Percentiles rank a stretch among this genome's conserved stretches.
phyloP scores from a whole-genome alignment of 2,329 filamentous ascomycete genomes.

The Ophiostoma quercus region DNA sequence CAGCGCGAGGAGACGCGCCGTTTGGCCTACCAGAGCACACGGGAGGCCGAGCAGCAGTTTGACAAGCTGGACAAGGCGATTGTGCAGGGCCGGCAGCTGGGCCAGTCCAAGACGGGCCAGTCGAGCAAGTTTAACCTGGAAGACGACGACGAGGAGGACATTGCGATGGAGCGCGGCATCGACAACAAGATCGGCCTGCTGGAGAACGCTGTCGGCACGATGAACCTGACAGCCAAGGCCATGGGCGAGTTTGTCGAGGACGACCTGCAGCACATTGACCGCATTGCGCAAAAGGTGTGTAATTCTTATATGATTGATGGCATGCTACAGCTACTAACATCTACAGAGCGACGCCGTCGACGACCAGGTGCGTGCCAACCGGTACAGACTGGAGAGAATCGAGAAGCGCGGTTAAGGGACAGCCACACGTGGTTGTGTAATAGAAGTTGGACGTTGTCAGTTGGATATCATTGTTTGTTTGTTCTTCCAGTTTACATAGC shows the following conservation, averaged over 20 bases:
- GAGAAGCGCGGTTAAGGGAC: conserved; percentile 22
- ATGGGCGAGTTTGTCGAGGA: conserved; percentile 52
- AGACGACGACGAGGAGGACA: conserved; percentile 29
- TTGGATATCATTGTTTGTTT: not conserved
- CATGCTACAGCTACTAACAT: not conserved
- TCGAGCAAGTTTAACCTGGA: conserved; percentile 28
- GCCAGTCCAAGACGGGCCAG: conserved; percentile 34
- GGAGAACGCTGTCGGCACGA: conserved; percentile 60
- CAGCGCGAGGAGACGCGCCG: conserved; percentile 55
- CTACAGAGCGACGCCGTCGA: conserved; percentile 73
- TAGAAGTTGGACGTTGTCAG: not conserved
- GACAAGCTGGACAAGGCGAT: conserved; percentile 56
- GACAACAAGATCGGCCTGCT: conserved; percentile 60
- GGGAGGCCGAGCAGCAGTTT: conserved; percentile 48
- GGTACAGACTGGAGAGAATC: conserved; percentile 52
- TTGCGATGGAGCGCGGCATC: conserved; percentile 42
- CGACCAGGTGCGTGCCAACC: conserved; percentile 59
- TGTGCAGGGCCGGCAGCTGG: conserved; percentile 52
- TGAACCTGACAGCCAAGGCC: conserved; percentile 51
- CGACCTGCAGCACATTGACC: conserved; percentile 67
- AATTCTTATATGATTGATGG: not conserved
- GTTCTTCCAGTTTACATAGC: conserved; percentile 10
- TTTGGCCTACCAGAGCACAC: conserved; percentile 25
- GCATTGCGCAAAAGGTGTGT: conserved; percentile 70
- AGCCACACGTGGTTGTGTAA: not conserved